phyloP scores from a whole-genome alignment of 2,329 filamentous ascomycete genomes.

The Neoascochyta sp. region DNA sequence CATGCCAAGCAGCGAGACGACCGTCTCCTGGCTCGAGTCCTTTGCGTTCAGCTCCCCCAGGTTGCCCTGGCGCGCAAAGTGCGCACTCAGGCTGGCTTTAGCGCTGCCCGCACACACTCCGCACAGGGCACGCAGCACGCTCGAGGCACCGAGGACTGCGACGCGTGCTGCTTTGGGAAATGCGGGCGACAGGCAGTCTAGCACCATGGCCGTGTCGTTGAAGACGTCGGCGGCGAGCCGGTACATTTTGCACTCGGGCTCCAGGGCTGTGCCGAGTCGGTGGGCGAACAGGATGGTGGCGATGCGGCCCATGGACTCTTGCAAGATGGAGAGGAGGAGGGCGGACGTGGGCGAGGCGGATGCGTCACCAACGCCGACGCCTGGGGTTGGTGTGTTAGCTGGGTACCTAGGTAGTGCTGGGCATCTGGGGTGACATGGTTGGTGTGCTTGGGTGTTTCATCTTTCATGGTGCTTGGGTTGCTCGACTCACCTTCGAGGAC shows the following conservation, averaged over 20 bases:
- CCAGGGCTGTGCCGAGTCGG: slow-evolving; percentile 73
- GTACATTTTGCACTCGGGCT: slow-evolving; percentile 88
- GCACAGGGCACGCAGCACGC: slow-evolving; percentile 66
- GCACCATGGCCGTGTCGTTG: slow-evolving; percentile 79
- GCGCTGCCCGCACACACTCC: slow-evolving; percentile 86
- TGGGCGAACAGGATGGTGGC: slow-evolving; percentile 86
- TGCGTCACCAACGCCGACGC: slow-evolving; percentile 80
- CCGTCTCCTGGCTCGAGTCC: slow-evolving; percentile 92
- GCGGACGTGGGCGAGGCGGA: slow-evolving; percentile 74
- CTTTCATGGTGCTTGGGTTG: no score
- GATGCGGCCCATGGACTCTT: slow-evolving; percentile 75
- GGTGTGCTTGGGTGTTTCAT: no score
- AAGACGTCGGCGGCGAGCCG: slow-evolving; percentile 82
- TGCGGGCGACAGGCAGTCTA: slow-evolving; percentile 77
- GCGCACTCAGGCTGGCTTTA: slow-evolving; percentile 85
- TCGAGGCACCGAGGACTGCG: slow-evolving; percentile 56
- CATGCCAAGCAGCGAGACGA: slow-evolving; percentile 86
- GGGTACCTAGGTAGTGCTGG: not conserved
- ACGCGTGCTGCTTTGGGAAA: slow-evolving; percentile 61
- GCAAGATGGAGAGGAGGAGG: slow-evolving; percentile 75
- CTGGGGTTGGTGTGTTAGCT: slow-evolving; percentile 34
- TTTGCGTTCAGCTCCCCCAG: slow-evolving; percentile 91
- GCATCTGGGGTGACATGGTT: no score
- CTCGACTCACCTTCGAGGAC: slow-evolving; percentile 64
- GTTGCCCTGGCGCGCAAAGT: slow-evolving; percentile 85